Base-by-base conservation (phyloP, 2,329 filamentous ascomycete genomes). In the Podosphaera fusca region DNA sequence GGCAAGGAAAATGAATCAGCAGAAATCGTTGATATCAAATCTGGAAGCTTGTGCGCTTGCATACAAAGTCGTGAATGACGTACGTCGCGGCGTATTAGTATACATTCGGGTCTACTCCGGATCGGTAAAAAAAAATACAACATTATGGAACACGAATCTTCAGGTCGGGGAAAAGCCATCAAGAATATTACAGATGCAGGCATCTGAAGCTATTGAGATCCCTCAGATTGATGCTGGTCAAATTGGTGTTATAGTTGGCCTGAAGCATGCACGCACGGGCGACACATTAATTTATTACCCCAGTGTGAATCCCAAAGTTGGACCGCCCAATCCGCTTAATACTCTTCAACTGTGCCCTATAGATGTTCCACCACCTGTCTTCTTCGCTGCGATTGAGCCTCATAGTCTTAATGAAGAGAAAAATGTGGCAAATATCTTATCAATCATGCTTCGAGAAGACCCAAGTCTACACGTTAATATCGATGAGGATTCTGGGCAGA, bases 31-130 rank as follows among this genome's bases (percentile, higher is more conserved):
- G 66, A 72, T 67, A 56, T 63, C 60, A 50, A 65, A 66, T 9
- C 78, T 96, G 1, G 74, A 80, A 61, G 76, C 76, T 36, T 85
- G 82, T 63, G 81, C 81, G 1, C 69, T 86, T 31, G 82, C 82
- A 6, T 98, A 96, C 77, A 98, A 98, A 69, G 92, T 96, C 4
- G 87, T 92, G 61, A 84, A 90, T 62, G 90, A 96, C 65, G 74
- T 85, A 7, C 84, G 84, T 61, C 82, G 88, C 58, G 92, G 92
- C 21, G 83, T 94, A 56, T 75, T 96, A 59, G 88, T 94, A 60
- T 96, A 94, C 66, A 83, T 96, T 8, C 81, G 92, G 46, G 87
- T 95, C 6, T 96, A 96, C 69, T 85, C 87, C 33, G 92, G 92
- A 8, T 77, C 79, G 1, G 72, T 98, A 56, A 79, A 81, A 58